Evolutionary conservation across 2,329 filamentous ascomycete species (phyloP), one percentile per base, ranked within the genome.

Genomic region (Diaporthe sp.): DNA sequence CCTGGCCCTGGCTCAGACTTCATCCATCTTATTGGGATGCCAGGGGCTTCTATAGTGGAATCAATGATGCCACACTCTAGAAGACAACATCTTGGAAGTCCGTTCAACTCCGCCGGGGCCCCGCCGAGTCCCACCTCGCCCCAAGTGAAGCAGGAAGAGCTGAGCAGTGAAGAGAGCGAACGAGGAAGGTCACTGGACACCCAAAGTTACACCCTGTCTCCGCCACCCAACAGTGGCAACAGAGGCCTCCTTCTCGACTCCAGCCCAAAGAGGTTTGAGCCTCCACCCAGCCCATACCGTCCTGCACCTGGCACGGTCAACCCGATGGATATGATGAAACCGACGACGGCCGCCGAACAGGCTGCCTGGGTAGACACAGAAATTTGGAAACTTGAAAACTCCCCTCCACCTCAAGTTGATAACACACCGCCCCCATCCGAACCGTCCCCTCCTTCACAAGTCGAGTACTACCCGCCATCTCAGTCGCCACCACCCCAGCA

Each of bases 251-350:
- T 19, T 19, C 32, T 44, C 37, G 70, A 63, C 44, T 42, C 72
- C 68, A 75, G 71, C 71, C 76, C 78, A n/a, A 77, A 79, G 37
- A 76, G 75, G 17, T 77, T 76, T n/a, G 68, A 75, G 66, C 71
- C 77, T 8, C 76, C 79, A 47, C 78, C 76, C 1, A 80, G 79
- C 69, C 79, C 79, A 15, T 75, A 61, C 35, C 77, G 82, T 63
- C 81, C 86, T 47, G 82, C 84, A 2, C 84, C 85, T 4, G 86
- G 86, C 44, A 89, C 87, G 5, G 87, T 88, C 13, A 89, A 89
- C 53, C 88, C 88, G 0, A 88, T 88, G 85, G 86, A 88, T 65
- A 85, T 89, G 39, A 89, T 88, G 88, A 85, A 84, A 7, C 83
- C 83, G 0, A 83, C 81, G 17, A 84, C 82, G 51, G 77, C 79